phyloP scores from a whole-genome alignment of 192 early-diverging fungal genomes.

The Coemansia sp. region DNA sequence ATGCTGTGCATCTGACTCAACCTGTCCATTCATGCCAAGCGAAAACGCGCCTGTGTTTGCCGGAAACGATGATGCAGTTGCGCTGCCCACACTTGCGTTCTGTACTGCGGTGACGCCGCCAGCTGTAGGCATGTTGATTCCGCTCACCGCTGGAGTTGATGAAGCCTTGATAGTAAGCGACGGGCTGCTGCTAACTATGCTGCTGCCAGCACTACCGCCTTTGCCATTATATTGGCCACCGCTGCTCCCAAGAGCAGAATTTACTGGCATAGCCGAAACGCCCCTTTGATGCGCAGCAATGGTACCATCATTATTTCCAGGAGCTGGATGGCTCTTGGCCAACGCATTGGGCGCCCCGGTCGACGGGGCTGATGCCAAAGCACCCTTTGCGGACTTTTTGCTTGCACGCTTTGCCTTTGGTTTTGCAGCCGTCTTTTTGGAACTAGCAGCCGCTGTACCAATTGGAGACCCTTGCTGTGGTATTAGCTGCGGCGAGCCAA shows the following conservation, averaged over 20 bases:
- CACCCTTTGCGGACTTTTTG: constrained; percentile 19
- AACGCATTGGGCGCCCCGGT: background rate
- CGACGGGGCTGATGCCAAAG: background rate
- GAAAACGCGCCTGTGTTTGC: background rate
- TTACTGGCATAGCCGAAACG: background rate
- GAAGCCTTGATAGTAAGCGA: constrained; percentile 25
- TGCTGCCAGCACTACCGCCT: constrained; percentile 18
- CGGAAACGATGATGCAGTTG: background rate
- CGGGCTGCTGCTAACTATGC: constrained; percentile 17
- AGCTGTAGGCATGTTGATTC: background rate
- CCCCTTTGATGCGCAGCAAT: background rate
- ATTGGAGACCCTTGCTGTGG: constrained; percentile 8
- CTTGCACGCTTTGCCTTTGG: constrained; percentile 27
- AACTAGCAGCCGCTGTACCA: constrained; percentile 8
- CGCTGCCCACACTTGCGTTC: background rate
- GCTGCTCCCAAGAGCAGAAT: background rate
- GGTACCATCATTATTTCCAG: background rate
- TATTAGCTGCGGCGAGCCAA: constrained; percentile 1
- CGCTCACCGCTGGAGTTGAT: background rate
- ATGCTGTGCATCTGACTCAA: constrained; percentile 9
- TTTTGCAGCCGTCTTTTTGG: constrained; percentile 28
- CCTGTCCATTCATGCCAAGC: background rate
- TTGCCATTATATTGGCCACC: background rate
- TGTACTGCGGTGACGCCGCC: background rate
- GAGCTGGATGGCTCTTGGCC: background rate